These are phyloP conservation scores for Colletotrichum sp. DNA, from an alignment of 2,329 filamentous ascomycete genomes.

Conservation along the genomic window DNA sequence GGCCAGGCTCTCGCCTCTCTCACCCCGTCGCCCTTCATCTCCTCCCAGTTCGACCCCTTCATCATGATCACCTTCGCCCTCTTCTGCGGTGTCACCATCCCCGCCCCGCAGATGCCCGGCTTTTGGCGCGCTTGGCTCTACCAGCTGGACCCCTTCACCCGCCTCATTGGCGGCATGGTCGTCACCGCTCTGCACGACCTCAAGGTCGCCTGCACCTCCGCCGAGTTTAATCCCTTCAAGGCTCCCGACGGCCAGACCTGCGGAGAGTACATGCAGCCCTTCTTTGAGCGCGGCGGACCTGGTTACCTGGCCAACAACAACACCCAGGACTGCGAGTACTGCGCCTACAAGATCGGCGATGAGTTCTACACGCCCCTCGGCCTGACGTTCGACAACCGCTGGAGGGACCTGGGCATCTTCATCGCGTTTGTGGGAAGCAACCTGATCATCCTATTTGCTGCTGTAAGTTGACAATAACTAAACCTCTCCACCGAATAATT, in stretches of 20 bases:
- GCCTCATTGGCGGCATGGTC: slow-evolving; percentile 80
- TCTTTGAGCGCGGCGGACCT: slow-evolving; percentile 70
- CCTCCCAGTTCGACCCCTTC: slow-evolving; percentile 81
- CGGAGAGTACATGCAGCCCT: slow-evolving; percentile 75
- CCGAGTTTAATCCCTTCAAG: slow-evolving; percentile 72
- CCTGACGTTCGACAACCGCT: slow-evolving; percentile 71
- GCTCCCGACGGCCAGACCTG: slow-evolving; percentile 72
- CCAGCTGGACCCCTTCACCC: slow-evolving; percentile 82
- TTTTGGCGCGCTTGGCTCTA: slow-evolving; percentile 86
- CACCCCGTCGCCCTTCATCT: slow-evolving; percentile 80
- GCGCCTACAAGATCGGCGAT: slow-evolving; percentile 80
- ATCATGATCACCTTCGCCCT: slow-evolving; percentile 82
- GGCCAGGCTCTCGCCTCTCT: slow-evolving; percentile 78
- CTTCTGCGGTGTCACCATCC: slow-evolving; percentile 88
- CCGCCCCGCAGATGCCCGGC: slow-evolving; percentile 75
- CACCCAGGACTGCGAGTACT: slow-evolving; percentile 77
- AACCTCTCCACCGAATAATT: too few species aligned
- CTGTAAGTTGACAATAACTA: slow-evolving; percentile 45
- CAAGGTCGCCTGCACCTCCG: slow-evolving; percentile 62
- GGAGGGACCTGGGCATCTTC: slow-evolving; percentile 85
- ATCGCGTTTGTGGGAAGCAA: slow-evolving; percentile 80
- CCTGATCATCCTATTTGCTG: slow-evolving; percentile 63
- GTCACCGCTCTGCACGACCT: slow-evolving; percentile 76
- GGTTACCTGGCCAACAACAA: slow-evolving; percentile 75
- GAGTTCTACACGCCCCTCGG: slow-evolving; percentile 76